These are phyloP conservation scores for Tardiomyces depauwii DNA, from an alignment of 1,139 yeast species.

Conservation along the genomic window DNA sequence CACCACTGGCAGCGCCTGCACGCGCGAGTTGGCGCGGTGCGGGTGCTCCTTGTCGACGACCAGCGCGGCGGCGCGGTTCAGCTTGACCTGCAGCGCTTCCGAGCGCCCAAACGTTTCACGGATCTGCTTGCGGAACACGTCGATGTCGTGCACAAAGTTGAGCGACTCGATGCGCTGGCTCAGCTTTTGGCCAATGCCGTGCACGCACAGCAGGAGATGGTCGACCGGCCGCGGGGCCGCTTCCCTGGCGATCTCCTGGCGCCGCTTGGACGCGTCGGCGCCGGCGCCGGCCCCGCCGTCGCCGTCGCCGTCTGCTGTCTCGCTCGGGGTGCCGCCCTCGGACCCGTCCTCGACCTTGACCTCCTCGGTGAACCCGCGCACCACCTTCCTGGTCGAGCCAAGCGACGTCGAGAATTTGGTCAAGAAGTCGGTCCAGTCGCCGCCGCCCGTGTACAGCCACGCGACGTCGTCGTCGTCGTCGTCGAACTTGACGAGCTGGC, in stretches of 20 bases:
- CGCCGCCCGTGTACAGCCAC: not conserved
- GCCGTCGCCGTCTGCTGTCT: not conserved
- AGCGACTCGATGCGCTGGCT: conserved; percentile 72
- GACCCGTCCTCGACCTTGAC: not conserved
- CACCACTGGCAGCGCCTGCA: conserved; percentile 30
- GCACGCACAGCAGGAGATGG: conserved; percentile 74
- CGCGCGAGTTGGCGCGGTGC: conserved; percentile 13
- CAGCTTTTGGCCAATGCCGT: conserved; percentile 88
- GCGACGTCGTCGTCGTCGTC: not conserved
- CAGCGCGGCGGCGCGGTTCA: not conserved
- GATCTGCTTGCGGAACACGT: conserved; percentile 42
- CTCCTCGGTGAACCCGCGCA: not conserved
- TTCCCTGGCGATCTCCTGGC: not conserved
- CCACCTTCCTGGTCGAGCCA: not conserved
- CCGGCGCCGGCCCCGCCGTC: not conserved
- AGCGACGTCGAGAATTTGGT: not conserved
- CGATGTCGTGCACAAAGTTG: conserved; percentile 80
- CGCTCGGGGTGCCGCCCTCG: too few relatives aligned
- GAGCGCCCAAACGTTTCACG: conserved; percentile 15
- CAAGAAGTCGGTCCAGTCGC: not conserved
- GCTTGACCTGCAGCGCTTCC: not conserved
- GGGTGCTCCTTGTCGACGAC: conserved; percentile 18
- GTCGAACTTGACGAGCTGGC: not conserved
- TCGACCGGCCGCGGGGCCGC: not conserved
- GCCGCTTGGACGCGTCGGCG: not conserved